Evolutionary conservation across 257 asterid genomes (phyloP).

Genomic region (Ilex aquifolium): DNA sequence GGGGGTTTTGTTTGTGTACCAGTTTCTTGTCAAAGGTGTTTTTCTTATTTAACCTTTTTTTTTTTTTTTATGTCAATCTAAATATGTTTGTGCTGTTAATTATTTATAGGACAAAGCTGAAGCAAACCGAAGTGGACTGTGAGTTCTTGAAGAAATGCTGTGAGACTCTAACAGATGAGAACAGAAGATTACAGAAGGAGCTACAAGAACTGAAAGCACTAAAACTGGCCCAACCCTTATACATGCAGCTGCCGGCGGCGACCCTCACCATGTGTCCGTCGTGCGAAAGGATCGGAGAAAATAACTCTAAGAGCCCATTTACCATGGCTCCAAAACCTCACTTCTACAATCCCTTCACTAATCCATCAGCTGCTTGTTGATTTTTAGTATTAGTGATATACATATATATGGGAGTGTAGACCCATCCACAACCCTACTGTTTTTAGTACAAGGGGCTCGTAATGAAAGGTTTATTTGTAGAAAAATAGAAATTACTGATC

Average conservation of each 20-base stretch:
- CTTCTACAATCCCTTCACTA: slow-evolving; percentile 48
- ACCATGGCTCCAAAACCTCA: slow-evolving; percentile 43
- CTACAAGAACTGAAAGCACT: slow-evolving; percentile 74
- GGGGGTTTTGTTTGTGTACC: too few species aligned
- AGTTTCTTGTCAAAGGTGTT: too few species aligned
- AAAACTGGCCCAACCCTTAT: slow-evolving; percentile 67
- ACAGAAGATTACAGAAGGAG: slow-evolving; percentile 82
- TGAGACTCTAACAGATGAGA: slow-evolving; percentile 81
- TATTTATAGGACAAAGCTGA: slow-evolving; percentile 72
- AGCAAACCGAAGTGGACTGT: slow-evolving; percentile 95
- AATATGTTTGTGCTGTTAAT: not conserved
- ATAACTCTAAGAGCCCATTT: slow-evolving; percentile 33
- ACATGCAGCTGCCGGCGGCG: slow-evolving; percentile 75
- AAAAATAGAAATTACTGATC: not conserved
- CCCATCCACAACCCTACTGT: slow-evolving; percentile 8
- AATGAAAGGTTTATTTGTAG: slow-evolving; percentile 20
- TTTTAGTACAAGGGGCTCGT: slow-evolving; percentile 37
- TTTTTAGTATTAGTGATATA: not conserved
- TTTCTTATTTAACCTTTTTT: not conserved
- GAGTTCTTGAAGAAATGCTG: slow-evolving; percentile 91
- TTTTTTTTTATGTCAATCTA: not conserved
- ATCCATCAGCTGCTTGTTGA: slow-evolving; percentile 66
- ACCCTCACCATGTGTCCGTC: slow-evolving; percentile 75
- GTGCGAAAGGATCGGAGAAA: slow-evolving; percentile 54
- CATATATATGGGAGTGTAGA: not conserved